Evolutionary conservation across 306 rosid species (phyloP), one percentile per base, ranked within the genome.

Genomic region (Cyamopsis tetragonoloba): DNA sequence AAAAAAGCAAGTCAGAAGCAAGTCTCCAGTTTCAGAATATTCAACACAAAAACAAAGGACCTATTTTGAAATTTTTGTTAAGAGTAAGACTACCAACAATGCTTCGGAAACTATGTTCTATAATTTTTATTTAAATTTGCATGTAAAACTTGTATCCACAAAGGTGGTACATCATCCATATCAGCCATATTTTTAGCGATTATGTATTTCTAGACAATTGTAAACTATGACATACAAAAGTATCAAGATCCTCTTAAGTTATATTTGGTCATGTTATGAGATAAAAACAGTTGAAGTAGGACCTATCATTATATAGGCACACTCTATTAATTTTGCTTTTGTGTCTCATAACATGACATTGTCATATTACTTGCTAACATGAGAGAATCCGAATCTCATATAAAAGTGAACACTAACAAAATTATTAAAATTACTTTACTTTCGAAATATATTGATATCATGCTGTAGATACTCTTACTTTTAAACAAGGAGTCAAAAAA

Each of bases 1-100:
- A 19, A 24, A 74, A 32, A 12, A 46, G 11, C 27, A 30, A 51
- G 11, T 13, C 10, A 11, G 31, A 43, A 22, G 49, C 41, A 73
- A 27, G 48, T 38, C 62, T 73, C 30, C 7, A 54, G 7, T 74
- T 55, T 68, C 44, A 35, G 44, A 46, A 34, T 74, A 28, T 24
- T 35, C 35, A 66, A 18, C 22, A 34, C 30, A 27, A 41, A 50
- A 51, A 3, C 7, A 23, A 38, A 26, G 5, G 2, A 46, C 39
- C 54, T 2, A 26, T 7, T 13, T 53, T 7, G 18, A 49, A 63
- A 62, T 32, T 62, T 72, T 26, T 38, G 37, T 24, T 31, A 31
- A 10, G 35, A 30, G 32, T 24, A 74, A 34, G 12, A 60, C 5
- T 44, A 26, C 32, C 46, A 75, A 58, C 17, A 75, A 46, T 62